Evolutionary conservation across 2,329 filamentous ascomycete genomes (phyloP), one percentile per base, ranked within the genome.

Genomic region (Xylariaceae sp.): DNA sequence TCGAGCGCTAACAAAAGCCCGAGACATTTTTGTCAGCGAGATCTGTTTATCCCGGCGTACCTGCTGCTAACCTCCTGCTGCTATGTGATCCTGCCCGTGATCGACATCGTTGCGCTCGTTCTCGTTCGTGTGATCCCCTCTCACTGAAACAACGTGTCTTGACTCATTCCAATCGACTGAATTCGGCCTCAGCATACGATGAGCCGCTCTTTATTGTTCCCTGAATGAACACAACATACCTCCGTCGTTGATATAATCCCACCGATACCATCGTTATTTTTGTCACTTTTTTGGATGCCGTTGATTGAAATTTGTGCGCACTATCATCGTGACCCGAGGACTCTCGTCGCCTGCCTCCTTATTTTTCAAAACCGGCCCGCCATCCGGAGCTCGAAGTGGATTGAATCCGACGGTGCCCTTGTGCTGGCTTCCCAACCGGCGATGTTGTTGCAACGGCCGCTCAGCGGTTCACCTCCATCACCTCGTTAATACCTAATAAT

Each of bases 391-490:
- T 49, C 3, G 11, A 13, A 13, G 11, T 51, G n/a, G 23, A 51
- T 30, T 51, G 49, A 51, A 51, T 51, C 49, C 4, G 49, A 4
- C 23, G n/a, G 39, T 55, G 10, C 37, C 42, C 9, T 44, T 45
- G 15, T 23, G 30, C 47, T 53, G 5, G 11, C 48, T 37, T 51
- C 35, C 18, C 4, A 23, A 53, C 17, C 49, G 48, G 60, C 60
- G 30, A 64, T 64, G 62, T 61, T 59, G 56, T 42, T 56, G 15
- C 53, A 10, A 39, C 53, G 7, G 39, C 56, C 60, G 60, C 60
- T 50, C 39, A 39, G 58, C 58, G 58, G 60, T 59, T 53, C 18
- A n/a, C 53, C 51, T 55, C 57, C 61, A 62, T 45, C 59, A 60
- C 61, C 54, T 65, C 55, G 34, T 54, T 54, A 51, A 58, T 55